These are phyloP conservation scores for Eucalyptus lansdowneana DNA, from an alignment of 345 rosid genomes.

Conservation along the genomic window DNA sequence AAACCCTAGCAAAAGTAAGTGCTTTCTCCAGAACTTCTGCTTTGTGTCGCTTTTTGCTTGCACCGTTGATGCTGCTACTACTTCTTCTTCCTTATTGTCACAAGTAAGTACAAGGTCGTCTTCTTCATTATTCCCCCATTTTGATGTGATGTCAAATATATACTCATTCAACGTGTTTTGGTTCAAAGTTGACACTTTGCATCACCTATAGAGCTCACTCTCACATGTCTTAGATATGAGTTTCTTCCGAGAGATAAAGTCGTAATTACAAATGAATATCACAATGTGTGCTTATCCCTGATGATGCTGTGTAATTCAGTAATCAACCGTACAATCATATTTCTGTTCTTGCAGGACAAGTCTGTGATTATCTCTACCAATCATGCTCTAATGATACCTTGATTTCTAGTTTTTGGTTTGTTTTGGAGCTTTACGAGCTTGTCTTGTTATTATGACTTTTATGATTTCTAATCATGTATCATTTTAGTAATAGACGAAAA, in stretches of 20 bases:
- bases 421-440: not conserved
- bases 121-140: too few relatives aligned
- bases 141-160: not conserved
- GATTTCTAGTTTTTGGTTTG: not conserved
- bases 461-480: not conserved
- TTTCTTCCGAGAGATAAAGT: not conserved
- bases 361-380: not conserved
- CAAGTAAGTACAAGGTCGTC: too few relatives aligned
- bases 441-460: not conserved
- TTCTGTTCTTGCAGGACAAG: rapidly evolving
- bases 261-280: not conserved
- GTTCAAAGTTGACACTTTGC: rapidly evolving
- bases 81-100: too few relatives aligned
- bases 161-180: too few relatives aligned
- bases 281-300: rapidly evolving
- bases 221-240: not conserved
- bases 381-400: not conserved
- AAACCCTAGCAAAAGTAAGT: too few relatives aligned
- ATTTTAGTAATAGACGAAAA: too few relatives aligned
- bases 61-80: too few relatives aligned
- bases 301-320: rapidly evolving
- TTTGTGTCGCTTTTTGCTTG: too few relatives aligned
- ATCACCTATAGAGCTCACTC: rapidly evolving
- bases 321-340: rapidly evolving
- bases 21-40: too few relatives aligned